Base-by-base conservation (phyloP, 129 eudicot genomes). In the Artemisia tridentata region DNA sequence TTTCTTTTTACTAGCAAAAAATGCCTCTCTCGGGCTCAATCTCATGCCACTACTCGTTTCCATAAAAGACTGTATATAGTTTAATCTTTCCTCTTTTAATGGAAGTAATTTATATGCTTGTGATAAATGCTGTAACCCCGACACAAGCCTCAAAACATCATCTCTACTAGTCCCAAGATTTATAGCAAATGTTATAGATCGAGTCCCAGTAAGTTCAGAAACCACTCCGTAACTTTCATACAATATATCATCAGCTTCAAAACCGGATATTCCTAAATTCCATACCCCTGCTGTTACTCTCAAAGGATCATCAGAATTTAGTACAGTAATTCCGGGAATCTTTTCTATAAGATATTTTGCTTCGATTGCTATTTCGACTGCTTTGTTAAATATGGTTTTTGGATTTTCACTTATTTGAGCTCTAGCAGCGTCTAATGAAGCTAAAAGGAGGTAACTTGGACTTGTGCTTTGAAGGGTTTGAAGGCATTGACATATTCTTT, bases 401-500 rank as follows among this genome's bases (percentile, higher is more conserved):
- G 64, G 81, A 57, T 79, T 72, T 19, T 81, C 80, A 20, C 90
- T 82, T 55, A 92, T 52, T 65, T 92, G 96, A 55, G 88, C 89
- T 59, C 82, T 78, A 3, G 98, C 88, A 47, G 98, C 95, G 66
- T 92, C 98, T 63, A 92, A 73, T 0, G 98, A 92, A 7, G 98
- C 89, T 76, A 89, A 79, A 45, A 92, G 86, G 63, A 92, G 80
- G 52, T 85, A 85, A 83, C 88, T 92, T 1, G 98, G 96, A 67
- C 98, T 92, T 5, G 88, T 86, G 80, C 81, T 92, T 82, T 92
- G 98, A 54, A 92, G 92, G 11, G 82, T 83, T 78, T 89, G 98
- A 73, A 89, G 96, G 77, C 95, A 83, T 83, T 82, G 76, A 74
- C 78, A 79, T n/a, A 92, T 82, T 61, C 74, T 86, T 29, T 87